phyloP scores from a whole-genome alignment of 352 stramenopile species.

The Phytopythium kandeliae region DNA sequence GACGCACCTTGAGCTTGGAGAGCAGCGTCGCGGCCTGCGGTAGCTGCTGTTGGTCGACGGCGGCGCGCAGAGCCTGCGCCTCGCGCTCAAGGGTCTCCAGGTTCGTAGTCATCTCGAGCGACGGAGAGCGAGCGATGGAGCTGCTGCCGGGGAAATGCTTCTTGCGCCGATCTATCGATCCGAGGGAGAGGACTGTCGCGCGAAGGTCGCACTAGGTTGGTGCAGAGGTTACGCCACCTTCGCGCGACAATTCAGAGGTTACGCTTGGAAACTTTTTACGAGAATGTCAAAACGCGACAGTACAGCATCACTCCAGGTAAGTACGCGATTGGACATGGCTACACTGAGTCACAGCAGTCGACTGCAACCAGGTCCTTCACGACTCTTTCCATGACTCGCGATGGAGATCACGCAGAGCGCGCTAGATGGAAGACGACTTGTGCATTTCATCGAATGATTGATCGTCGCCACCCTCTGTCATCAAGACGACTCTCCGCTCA shows the following conservation, averaged over 20 bases:
- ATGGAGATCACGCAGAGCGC: too few relatives aligned
- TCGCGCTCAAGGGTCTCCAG: constrained; percentile 55
- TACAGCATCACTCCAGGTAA: neutral
- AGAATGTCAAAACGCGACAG: neutral
- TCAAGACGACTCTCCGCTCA: too few relatives aligned
- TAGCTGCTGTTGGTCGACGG: constrained; percentile 43
- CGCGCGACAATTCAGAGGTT: neutral
- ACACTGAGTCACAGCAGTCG: too few relatives aligned
- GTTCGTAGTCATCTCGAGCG: constrained; percentile 16
- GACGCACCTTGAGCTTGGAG: constrained; percentile 55
- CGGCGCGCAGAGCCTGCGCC: constrained; percentile 51
- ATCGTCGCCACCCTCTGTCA: too few relatives aligned
- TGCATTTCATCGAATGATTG: too few relatives aligned
- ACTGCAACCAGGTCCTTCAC: too few relatives aligned
- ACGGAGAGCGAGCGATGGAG: neutral
- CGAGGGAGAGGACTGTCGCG: neutral
- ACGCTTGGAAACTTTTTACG: neutral
- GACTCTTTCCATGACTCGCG: too few relatives aligned
- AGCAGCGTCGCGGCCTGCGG: constrained; percentile 39
- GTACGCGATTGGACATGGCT: neutral
- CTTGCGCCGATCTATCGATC: neutral
- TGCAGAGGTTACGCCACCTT: neutral
- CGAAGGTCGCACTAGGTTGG: neutral
- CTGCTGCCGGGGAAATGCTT: neutral
- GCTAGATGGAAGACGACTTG: too few relatives aligned